These are phyloP conservation scores for Didymella lethalis DNA, from an alignment of 2,329 filamentous ascomycete genomes.

Conservation along the genomic window DNA sequence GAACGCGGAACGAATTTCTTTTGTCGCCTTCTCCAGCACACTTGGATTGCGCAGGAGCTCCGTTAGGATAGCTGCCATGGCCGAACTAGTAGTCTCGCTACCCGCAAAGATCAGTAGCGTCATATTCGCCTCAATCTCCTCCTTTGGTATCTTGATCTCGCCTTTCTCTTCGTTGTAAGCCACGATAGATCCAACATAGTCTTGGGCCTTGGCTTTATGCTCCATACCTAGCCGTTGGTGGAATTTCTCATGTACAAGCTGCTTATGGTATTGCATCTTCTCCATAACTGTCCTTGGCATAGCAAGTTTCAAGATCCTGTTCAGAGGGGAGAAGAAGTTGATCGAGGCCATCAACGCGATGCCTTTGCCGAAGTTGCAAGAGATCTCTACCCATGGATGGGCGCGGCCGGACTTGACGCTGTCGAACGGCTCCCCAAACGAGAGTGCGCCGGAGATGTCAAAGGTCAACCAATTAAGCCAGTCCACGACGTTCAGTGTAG, in stretches of 20 bases:
- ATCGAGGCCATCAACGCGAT: slow-evolving; percentile 27
- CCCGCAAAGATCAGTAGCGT: not conserved
- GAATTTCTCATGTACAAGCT: not conserved
- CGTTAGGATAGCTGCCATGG: not conserved
- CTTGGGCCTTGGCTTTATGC: not conserved
- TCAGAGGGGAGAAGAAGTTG: not conserved
- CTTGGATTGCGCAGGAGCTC: not conserved
- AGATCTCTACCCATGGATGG: slow-evolving; percentile 23
- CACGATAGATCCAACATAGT: not conserved
- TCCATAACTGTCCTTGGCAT: not conserved
- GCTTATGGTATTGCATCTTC: not conserved
- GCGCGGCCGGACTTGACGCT: not conserved
- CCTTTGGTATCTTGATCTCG: not conserved
- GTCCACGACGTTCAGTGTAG: not conserved
- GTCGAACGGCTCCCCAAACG: not conserved
- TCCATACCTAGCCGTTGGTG: not conserved
- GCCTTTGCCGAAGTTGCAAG: slow-evolving; percentile 35
- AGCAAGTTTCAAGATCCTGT: not conserved
- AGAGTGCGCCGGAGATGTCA: not conserved
- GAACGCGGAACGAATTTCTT: not conserved
- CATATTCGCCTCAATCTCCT: not conserved
- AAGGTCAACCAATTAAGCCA: not conserved
- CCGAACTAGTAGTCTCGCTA: not conserved
- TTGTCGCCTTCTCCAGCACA: not conserved
- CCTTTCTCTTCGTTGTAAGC: not conserved